A percentile compares a stretch with the other conserved stretches of the same genome.
Evolutionary conservation across 2,329 filamentous ascomycete genomes (phyloP).

Genomic region (Cordyceps tenuipes): DNA sequence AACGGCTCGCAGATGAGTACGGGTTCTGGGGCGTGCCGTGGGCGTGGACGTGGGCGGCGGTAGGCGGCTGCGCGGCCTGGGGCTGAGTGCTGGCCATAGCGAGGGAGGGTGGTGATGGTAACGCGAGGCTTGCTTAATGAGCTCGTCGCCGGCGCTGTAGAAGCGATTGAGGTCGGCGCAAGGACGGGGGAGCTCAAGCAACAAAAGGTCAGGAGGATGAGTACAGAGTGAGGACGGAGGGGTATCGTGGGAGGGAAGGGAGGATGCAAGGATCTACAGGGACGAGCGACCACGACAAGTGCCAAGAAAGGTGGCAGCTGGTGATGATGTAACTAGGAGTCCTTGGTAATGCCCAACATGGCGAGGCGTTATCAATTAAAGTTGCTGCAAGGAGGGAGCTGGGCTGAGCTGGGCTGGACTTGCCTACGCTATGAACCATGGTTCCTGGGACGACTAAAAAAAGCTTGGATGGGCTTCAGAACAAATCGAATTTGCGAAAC

Average conservation of each 20-base stretch:
- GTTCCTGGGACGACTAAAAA: not conserved
- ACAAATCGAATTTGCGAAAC: too few species aligned
- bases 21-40: conserved; percentile 31
- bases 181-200: not conserved
- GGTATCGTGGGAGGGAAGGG: not conserved
- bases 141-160: not conserved
- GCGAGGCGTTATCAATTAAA: too few species aligned
- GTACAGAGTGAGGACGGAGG: not conserved
- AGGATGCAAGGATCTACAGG: not conserved
- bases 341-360: too few species aligned
- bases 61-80: not conserved
- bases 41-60: not conserved
- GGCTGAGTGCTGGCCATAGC: not conserved
- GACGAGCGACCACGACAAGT: conserved; percentile 3
- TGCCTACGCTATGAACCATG: conserved; percentile 4
- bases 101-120: not conserved
- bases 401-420: not conserved
- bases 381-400: not conserved
- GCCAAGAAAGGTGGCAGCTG: not conserved
- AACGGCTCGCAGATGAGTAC: conserved; percentile 47
- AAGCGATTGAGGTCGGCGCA: not conserved
- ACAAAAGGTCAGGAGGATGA: not conserved
- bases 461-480: not conserved
- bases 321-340: conserved; percentile 6
- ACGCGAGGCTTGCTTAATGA: not conserved